These are phyloP conservation scores for Oryza officinalis DNA, from an alignment of 176 grass and related monocot genomes.

Conservation along the genomic window DNA sequence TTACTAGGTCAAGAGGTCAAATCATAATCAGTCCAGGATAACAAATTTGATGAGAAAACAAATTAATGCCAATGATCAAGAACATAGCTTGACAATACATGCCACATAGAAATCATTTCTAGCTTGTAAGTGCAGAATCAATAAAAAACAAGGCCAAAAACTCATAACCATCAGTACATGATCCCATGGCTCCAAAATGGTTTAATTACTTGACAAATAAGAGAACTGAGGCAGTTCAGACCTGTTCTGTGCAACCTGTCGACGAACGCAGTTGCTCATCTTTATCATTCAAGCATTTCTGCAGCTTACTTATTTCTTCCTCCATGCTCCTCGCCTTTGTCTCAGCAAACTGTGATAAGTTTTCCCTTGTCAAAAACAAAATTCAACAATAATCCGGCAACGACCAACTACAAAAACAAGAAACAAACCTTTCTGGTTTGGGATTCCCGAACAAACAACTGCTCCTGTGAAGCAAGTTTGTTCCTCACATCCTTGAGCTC, in stretches of 20 bases:
- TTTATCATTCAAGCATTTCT: constrained; percentile 66
- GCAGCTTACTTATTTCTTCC: constrained; percentile 68
- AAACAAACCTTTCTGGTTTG: constrained; percentile 58
- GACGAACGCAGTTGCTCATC: constrained; percentile 55
- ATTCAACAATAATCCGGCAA: neutral
- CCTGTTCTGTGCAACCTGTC: constrained; percentile 52
- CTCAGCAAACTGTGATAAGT: constrained; percentile 57
- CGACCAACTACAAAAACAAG: neutral
- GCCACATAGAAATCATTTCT: neutral
- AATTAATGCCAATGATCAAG: no score
- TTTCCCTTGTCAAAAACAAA: neutral
- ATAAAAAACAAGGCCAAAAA: neutral
- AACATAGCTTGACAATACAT: neutral
- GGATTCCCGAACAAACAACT: constrained; percentile 59
- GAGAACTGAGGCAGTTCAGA: constrained; percentile 10
- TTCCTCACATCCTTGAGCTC: constrained; percentile 83
- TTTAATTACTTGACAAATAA: neutral
- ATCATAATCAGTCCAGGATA: neutral
- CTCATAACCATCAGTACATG: neutral
- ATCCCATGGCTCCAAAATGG: neutral
- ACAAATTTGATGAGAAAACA: neutral
- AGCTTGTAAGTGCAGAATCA: neutral
- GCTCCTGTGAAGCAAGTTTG: constrained; percentile 61
- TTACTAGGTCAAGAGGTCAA: neutral
- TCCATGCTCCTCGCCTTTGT: constrained; percentile 72